phyloP scores from a whole-genome alignment of 768 basidiomycete species.

The Boletus vermiculosoides region DNA sequence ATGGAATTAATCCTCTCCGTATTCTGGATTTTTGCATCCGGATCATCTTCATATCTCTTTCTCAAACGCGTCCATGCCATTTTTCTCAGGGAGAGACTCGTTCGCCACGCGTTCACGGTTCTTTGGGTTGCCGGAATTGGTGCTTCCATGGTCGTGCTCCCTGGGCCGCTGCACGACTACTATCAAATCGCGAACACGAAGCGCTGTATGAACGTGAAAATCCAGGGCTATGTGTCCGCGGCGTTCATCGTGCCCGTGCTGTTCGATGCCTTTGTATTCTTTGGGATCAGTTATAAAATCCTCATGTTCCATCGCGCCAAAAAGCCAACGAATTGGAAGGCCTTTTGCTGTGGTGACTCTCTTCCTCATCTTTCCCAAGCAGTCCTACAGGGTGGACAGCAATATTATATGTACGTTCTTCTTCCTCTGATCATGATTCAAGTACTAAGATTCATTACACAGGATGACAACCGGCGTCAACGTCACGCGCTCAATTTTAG shows the following conservation, averaged over 20 bases:
- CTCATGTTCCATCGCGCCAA: conserved; percentile 16
- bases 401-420: conserved; percentile 36
- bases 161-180: conserved; percentile 23
- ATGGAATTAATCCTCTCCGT: conserved; percentile 15
- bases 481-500: conserved; percentile 24
- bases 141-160: conserved; percentile 27
- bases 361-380: conserved; percentile 35
- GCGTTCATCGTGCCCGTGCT: conserved; percentile 30
- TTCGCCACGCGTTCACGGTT: conserved; percentile 25
- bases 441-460: not conserved
- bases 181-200: conserved; percentile 33
- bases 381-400: conserved; percentile 38
- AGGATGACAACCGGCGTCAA: conserved; percentile 37
- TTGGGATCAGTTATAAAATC: conserved; percentile 34
- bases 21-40: conserved; percentile 22
- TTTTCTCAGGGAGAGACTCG: conserved; percentile 21
- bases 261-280: conserved; percentile 36
- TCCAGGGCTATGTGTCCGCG: conserved; percentile 24
- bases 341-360: conserved; percentile 21
- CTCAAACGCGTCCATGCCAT: conserved; percentile 40
- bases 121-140: conserved; percentile 35
- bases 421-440: not conserved
- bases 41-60: conserved; percentile 37
- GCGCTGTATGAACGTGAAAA: conserved; percentile 29
- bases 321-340: conserved; percentile 13